These are phyloP conservation scores for Ceratobasidium sp. DNA, from an alignment of 1,284 basidiomycete genomes.

Conservation along the genomic window DNA sequence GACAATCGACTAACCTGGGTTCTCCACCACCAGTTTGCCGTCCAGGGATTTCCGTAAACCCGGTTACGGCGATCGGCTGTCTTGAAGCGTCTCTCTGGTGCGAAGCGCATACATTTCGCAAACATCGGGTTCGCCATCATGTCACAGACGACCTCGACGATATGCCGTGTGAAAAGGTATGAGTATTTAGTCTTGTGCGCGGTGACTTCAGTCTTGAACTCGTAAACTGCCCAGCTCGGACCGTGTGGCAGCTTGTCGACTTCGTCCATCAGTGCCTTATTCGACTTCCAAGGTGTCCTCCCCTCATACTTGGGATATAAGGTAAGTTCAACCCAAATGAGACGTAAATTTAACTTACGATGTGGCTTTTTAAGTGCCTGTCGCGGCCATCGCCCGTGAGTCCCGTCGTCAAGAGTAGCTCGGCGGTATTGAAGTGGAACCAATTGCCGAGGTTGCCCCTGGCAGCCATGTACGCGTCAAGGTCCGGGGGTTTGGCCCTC, in stretches of 20 bases:
- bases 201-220: background rate
- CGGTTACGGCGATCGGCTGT: background rate
- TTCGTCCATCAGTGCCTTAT: background rate
- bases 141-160: constrained; percentile 7
- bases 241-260: constrained; percentile 26
- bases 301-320: background rate
- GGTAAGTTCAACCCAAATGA: background rate
- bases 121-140: constrained; percentile 44
- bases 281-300: constrained; percentile 8
- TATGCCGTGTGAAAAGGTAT: constrained; percentile 20
- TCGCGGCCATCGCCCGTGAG: background rate
- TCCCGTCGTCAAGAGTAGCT: constrained; percentile 7
- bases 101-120: constrained; percentile 25
- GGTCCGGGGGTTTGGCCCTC: background rate
- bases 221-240: constrained; percentile 12
- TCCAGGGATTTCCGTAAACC: constrained; percentile 1
- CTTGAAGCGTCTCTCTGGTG: constrained; percentile 4
- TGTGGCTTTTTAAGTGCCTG: constrained; percentile 10
- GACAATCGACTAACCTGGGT: background rate
- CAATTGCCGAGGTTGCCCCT: constrained; percentile 1
- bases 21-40: constrained; percentile 16
- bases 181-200: background rate
- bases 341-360: background rate
- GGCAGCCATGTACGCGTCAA: constrained; percentile 2
- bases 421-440: background rate